A percentile compares a stretch with the other conserved stretches of the same genome.
phyloP scores from a whole-genome alignment of 768 basidiomycete species.

The Mycena pura region DNA sequence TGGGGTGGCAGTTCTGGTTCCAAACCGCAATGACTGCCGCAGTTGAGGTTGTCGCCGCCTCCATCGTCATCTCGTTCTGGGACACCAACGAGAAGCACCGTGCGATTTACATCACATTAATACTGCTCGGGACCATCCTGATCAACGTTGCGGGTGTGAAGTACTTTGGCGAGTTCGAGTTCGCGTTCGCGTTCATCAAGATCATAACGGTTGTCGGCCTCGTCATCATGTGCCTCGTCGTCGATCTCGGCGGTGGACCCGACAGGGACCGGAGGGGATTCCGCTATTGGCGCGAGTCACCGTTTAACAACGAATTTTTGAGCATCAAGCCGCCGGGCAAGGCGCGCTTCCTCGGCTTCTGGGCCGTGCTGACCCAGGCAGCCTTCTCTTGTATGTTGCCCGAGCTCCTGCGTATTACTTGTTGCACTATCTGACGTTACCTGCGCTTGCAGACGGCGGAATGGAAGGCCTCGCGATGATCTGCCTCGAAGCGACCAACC shows the following conservation, averaged over 20 bases:
- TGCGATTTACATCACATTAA: conserved; percentile 41
- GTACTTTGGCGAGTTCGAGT: conserved; percentile 32
- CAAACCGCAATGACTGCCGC: conserved; percentile 37
- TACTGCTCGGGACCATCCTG: conserved; percentile 34
- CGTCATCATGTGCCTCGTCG: conserved; percentile 54
- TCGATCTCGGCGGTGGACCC: conserved; percentile 58
- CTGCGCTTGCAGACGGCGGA: conserved; percentile 48
- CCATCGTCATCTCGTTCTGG: conserved; percentile 50
- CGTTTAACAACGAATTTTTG: conserved; percentile 31
- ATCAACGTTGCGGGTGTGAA: conserved; percentile 37
- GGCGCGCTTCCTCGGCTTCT: conserved; percentile 41
- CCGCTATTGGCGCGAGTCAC: conserved; percentile 46
- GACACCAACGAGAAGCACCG: conserved; percentile 34
- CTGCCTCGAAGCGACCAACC: conserved; percentile 47
- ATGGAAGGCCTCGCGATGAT: conserved; percentile 47
- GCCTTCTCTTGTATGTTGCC: conserved; percentile 45
- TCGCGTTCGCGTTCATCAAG: conserved; percentile 53
- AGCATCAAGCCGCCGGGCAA: conserved; percentile 29
- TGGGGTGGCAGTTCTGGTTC: conserved; percentile 44
- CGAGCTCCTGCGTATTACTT: too few species aligned
- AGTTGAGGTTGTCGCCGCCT: conserved; percentile 43
- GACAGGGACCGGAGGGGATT: conserved; percentile 45
- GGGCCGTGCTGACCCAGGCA: conserved; percentile 37
- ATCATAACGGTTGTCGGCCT: conserved; percentile 48
- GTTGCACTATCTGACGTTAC: not conserved